Conservation (phyloP, 352 stramenopile species). For the Globisporangium cylindrosporum region DNA sequence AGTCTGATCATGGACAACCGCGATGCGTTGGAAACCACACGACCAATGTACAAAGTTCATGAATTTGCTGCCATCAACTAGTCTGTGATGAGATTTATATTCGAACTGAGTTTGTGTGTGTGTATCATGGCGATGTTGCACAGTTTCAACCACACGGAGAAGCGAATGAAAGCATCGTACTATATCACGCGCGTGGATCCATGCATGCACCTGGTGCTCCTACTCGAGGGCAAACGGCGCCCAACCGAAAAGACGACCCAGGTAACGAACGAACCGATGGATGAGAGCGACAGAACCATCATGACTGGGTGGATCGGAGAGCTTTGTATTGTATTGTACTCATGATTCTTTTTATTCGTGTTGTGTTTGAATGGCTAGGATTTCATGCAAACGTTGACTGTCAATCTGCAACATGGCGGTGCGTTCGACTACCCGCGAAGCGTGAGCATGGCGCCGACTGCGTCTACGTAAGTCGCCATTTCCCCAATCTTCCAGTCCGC, state of each 20-base stretch:
- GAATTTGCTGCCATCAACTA: neutral
- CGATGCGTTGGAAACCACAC: conserved; percentile 43
- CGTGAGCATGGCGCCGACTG: conserved; percentile 16
- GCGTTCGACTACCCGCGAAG: conserved; percentile 41
- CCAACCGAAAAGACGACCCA: conserved; percentile 67
- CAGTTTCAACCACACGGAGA: conserved; percentile 69
- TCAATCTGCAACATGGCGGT: conserved; percentile 73
- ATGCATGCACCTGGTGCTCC: conserved; percentile 67
- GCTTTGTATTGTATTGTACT: too few relatives aligned
- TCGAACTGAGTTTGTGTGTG: neutral
- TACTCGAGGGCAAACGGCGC: conserved; percentile 68
- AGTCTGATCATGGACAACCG: conserved; percentile 87
- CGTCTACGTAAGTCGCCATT: neutral
- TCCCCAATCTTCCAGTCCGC: neutral
- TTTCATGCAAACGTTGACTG: conserved; percentile 78
- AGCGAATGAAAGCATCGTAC: conserved; percentile 64
- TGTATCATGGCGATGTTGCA: conserved; percentile 3
- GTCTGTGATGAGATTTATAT: neutral
- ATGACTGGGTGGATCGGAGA: too few relatives aligned
- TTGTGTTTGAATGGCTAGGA: conserved; percentile 34
- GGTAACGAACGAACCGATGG: conserved; percentile 22
- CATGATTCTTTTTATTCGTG: too few relatives aligned
- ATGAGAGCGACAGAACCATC: too few relatives aligned
- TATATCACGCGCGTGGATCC: conserved; percentile 74
- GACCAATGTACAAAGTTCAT: conserved; percentile 43